Base-by-base conservation (phyloP, 495 filamentous ascomycete genomes). In the Penicillium psychrofluorescens region DNA sequence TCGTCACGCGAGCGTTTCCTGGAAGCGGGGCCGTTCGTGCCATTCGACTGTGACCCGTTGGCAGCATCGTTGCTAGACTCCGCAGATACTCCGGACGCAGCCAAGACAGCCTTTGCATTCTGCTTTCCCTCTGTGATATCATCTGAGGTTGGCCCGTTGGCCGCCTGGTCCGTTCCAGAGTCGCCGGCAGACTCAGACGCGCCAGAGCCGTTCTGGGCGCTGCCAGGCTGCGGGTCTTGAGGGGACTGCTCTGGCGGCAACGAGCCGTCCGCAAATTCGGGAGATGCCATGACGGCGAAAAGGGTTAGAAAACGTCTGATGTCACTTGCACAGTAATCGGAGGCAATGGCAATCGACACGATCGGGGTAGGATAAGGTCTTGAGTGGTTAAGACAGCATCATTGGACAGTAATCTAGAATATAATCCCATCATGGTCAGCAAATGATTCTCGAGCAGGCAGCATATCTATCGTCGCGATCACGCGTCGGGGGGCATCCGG, bases 1-100 rank as follows among this genome's bases (percentile, higher is more conserved):
- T 79, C 78, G 44, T 80, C 79, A 10, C 74, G 77, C 36, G 80
- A 83, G 37, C 78, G 70, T 50, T 83, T 84, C 46, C 71, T 75
- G 31, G 66, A 55, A 11, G 64, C 58, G 9, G 62, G 56, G 29
- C 68, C 71, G 54, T 74, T 76, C 35, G 66, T 52, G 29, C 55
- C 59, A 43, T 69, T 66, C 7, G 61, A 50, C 22, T 56, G 56
- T 6, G 22, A 22, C 2, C 22, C 22, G 22, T 22, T 22, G 11
- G 56, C 46, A 9, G 62, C 61, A 36, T 58, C 60, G 49, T 67
- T 62, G 14, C 45, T 54, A 7, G 49, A 45, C n/a, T 56, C 53
- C 14, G 56, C 33, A 40, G 64, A 49, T 7, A 71, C 53, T 11
- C 71, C 71, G 6, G 76, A 75, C 10, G 73, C 74, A 39, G 68